Conservation (phyloP, 495 filamentous ascomycete genomes). For the Penicillium cinerascens region DNA sequence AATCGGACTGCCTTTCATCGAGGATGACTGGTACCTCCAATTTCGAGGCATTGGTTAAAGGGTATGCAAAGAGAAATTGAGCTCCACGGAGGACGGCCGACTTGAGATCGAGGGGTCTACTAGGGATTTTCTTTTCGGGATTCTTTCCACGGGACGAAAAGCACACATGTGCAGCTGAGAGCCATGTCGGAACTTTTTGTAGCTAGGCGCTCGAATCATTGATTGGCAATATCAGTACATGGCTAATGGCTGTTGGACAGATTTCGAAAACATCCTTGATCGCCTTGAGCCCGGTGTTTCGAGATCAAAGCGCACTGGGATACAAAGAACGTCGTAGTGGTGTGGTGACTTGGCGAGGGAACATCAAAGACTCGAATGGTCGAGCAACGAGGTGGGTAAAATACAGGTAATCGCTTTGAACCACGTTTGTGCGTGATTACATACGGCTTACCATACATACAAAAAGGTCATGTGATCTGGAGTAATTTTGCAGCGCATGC, state of each 20-base stretch:
- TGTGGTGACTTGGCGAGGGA: background rate
- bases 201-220: background rate
- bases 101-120: too few species aligned
- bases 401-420: background rate
- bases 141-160: too few species aligned
- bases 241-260: background rate
- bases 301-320: background rate
- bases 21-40: background rate
- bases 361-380: background rate
- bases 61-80: background rate
- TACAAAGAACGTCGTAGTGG: background rate
- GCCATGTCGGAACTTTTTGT: background rate
- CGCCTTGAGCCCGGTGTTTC: background rate
- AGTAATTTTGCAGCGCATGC: constrained; percentile 5
- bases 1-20: background rate
- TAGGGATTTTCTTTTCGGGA: too few species aligned
- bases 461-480: constrained; percentile 8
- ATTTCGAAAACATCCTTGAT: background rate
- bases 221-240: background rate
- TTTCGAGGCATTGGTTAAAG: background rate
- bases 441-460: background rate
- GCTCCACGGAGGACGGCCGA: background rate
- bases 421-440: background rate
- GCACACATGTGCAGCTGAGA: background rate
- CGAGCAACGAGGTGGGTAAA: background rate